A percentile compares a stretch with the other conserved stretches of the same genome.
Conservation (phyloP, 495 filamentous ascomycete species). For the Acidiella bohemica region DNA sequence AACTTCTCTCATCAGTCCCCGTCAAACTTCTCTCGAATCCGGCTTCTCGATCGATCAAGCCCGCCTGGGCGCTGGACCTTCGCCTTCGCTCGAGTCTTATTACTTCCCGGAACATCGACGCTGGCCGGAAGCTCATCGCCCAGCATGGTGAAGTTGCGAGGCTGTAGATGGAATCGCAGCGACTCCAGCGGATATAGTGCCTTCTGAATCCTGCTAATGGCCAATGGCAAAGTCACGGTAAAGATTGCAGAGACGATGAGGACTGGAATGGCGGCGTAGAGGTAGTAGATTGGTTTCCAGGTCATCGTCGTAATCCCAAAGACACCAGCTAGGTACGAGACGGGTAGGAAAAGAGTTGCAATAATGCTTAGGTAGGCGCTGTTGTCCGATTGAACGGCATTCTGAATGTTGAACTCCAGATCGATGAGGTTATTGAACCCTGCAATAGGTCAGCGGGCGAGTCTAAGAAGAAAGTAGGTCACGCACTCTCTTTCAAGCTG, state of each 20-base stretch:
- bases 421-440: conserved; percentile 22
- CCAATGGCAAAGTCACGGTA: conserved; percentile 8
- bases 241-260: conserved; percentile 6
- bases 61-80: conserved; percentile 1
- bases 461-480: neutral
- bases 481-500: conserved; percentile 15
- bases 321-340: conserved; percentile 18
- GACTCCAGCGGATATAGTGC: conserved; percentile 7
- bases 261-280: conserved; percentile 17
- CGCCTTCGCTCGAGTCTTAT: conserved; percentile 1
- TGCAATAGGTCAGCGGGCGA: neutral
- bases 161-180: conserved; percentile 5
- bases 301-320: conserved; percentile 19
- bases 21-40: no score
- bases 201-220: conserved; percentile 11
- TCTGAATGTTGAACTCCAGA: conserved; percentile 22
- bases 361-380: conserved; percentile 15
- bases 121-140: conserved; percentile 19
- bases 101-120: conserved; percentile 10
- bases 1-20: no score
- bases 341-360: conserved; percentile 20
- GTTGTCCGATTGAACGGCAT: conserved; percentile 17
- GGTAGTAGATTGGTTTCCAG: conserved; percentile 13
- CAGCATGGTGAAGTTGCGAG: conserved; percentile 19
- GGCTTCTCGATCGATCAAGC: no score